These are phyloP conservation scores for Kandelia obovata DNA, from an alignment of 345 rosid species.

Conservation along the genomic window DNA sequence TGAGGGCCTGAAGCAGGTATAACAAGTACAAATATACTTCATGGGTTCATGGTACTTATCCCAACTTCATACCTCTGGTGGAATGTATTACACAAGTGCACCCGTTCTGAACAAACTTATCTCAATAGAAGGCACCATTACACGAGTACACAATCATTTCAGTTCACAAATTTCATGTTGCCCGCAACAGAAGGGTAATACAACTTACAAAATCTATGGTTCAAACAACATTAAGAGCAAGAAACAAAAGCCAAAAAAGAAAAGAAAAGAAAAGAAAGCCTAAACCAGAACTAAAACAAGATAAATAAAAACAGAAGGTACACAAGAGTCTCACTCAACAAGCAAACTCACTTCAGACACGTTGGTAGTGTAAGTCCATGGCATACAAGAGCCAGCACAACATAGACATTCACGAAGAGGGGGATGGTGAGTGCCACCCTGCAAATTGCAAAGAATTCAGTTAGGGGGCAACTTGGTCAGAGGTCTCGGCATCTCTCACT, in stretches of 20 bases:
- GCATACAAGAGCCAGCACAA: slow-evolving; percentile 74
- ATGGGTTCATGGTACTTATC: too few species aligned
- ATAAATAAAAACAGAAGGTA: slow-evolving; percentile 3
- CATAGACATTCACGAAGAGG: slow-evolving; percentile 58
- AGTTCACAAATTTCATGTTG: slow-evolving; percentile 20
- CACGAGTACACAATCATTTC: slow-evolving; percentile 4
- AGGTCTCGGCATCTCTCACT: neutral
- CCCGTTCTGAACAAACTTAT: slow-evolving; percentile 3
- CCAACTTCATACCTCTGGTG: too few species aligned
- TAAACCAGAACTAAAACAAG: slow-evolving; percentile 1
- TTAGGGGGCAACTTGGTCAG: slow-evolving; percentile 12
- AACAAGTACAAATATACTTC: too few species aligned
- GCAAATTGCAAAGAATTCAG: slow-evolving; percentile 26
- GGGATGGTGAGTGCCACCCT: slow-evolving; percentile 60
- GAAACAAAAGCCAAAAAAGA: neutral
- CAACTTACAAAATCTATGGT: neutral
- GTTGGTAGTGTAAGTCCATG: slow-evolving; percentile 69
- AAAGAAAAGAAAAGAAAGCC: slow-evolving; percentile 3
- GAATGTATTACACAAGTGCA: too few species aligned
- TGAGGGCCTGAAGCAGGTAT: too few species aligned
- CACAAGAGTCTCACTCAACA: slow-evolving; percentile 15
- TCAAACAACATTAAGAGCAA: slow-evolving; percentile 6
- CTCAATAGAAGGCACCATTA: slow-evolving; percentile 8
- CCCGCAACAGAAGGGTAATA: slow-evolving; percentile 11
- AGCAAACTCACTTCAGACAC: slow-evolving; percentile 52